Conservation (phyloP, 2,329 filamentous ascomycete genomes). For the Apiospora malaysiana region DNA sequence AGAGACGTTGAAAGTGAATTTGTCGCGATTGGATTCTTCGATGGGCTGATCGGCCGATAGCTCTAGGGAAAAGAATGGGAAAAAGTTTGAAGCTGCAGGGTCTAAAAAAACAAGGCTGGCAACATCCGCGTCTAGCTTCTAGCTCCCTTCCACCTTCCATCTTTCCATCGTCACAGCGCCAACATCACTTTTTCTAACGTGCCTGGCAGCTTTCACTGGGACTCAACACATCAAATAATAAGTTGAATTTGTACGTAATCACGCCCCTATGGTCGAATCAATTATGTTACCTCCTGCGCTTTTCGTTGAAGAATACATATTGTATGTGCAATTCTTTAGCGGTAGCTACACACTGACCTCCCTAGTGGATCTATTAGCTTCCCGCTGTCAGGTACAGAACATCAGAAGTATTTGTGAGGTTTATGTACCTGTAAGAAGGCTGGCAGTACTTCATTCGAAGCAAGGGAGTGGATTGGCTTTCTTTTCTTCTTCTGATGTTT, state of each 20-base stretch:
- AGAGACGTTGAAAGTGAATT: background rate
- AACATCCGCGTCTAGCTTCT: background rate
- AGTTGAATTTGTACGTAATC: too few species aligned
- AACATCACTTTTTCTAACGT: too few species aligned
- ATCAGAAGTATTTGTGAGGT: too few species aligned
- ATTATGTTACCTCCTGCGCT: background rate
- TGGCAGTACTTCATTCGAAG: too few species aligned
- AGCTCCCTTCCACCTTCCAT: background rate
- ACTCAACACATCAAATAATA: too few species aligned
- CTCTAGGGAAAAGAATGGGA: background rate
- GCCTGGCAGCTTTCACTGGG: too few species aligned
- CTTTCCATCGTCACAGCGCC: background rate
- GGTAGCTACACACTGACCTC: background rate
- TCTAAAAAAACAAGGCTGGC: slow-evolving; percentile 3
- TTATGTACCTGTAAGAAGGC: too few species aligned
- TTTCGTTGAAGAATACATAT: background rate
- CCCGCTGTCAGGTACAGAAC: background rate
- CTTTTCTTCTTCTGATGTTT: too few species aligned
- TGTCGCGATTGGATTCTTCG: background rate
- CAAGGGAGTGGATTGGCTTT: too few species aligned
- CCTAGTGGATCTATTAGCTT: background rate
- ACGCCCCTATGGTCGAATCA: too few species aligned
- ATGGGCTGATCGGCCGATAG: background rate
- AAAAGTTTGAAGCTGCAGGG: slow-evolving; percentile 10
- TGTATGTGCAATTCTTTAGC: background rate